Base-by-base conservation (phyloP, 2,329 filamentous ascomycete genomes). In the Nemania sp. region DNA sequence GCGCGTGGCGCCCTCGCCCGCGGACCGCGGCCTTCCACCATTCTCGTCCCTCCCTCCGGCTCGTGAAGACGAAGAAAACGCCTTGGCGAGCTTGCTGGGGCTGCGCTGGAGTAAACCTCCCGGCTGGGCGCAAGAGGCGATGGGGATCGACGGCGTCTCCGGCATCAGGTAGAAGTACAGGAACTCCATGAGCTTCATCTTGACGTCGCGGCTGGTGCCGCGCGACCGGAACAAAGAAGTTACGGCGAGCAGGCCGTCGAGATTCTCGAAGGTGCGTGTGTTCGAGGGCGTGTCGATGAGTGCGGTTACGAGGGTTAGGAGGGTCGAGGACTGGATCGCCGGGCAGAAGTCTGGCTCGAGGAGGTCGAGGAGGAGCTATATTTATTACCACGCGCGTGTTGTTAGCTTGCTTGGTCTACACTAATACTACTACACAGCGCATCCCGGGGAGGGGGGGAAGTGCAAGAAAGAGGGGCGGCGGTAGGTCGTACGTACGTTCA, bases 81-180 rank as follows among this genome's bases (percentile, higher is more conserved):
- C 82, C 43, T 80, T 80, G 2, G 78, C 79, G 12, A 88, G 75
- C 72, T 89, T 90, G 71, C 82, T 88, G 1, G 86, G 85, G 66
- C 84, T 88, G 57, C 84, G 80, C 71, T 87, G 84, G 57, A 86
- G 72, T 66, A 86, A 77, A 20, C 73, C 75, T 73, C 72, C 44
- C 72, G 73, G 45, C n/a, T 31, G 6, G 73, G 74, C 53, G 72
- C 75, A n/a, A n/a, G n/a, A n/a, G 56, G 79, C 76, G 57, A 74
- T 73, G 5, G 82, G 80, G 58, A 81, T 80, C 17, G 80, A 76
- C 39, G 80, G 86, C 0, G 83, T 84, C 74, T 99, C 94, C 45
- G 93, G 92, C 88, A 97, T 96, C 64, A 99, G 86, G 73, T 97
- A 99, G 73, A 97, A 97, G 78, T 97, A 97, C 46, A 99, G 77